Evolutionary conservation across 2,329 filamentous ascomycete genomes (phyloP).

Genomic region (Huntiella savannae): DNA sequence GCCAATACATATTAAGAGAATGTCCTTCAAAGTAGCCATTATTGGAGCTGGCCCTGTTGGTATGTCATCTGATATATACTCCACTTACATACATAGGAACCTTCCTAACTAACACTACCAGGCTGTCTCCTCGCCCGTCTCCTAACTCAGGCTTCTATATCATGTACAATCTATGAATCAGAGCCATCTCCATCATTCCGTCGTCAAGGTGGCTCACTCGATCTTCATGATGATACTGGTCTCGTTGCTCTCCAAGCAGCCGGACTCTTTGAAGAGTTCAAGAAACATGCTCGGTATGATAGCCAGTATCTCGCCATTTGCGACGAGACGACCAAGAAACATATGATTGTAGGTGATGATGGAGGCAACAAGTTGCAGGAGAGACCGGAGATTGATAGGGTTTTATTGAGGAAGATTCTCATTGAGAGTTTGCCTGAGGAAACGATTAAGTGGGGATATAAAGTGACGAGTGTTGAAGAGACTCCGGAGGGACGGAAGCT

Average conservation of each 20-base stretch:
- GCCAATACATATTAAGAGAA: background rate
- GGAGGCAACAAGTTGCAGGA: slow-evolving; percentile 17
- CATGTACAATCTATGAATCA: slow-evolving; percentile 31
- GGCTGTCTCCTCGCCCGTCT: slow-evolving; percentile 32
- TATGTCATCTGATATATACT: slow-evolving; percentile 6
- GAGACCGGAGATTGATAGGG: slow-evolving; percentile 35
- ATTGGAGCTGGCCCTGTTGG: slow-evolving; percentile 17
- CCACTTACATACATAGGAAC: slow-evolving; percentile 14
- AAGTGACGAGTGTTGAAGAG: slow-evolving; percentile 18
- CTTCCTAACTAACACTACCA: background rate
- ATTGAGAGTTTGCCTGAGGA: slow-evolving; percentile 25
- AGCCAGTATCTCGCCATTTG: slow-evolving; percentile 30
- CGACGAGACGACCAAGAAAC: slow-evolving; percentile 15
- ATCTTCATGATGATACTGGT: slow-evolving; percentile 32
- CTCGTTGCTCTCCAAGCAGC: slow-evolving; percentile 31
- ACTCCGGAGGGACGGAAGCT: slow-evolving; percentile 20
- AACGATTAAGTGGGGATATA: slow-evolving; percentile 27
- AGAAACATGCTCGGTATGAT: slow-evolving; percentile 30
- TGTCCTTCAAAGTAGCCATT: slow-evolving; percentile 6
- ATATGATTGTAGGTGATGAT: slow-evolving; percentile 13
- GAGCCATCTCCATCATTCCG: slow-evolving; percentile 25
- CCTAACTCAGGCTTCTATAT: slow-evolving; percentile 26
- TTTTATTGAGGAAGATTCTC: slow-evolving; percentile 25
- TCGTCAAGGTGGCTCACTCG: slow-evolving; percentile 33
- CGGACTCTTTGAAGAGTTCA: slow-evolving; percentile 29